Percentiles rank a stretch among this genome's conserved stretches.
These are phyloP conservation scores for Ganoderma lingzhi DNA, from an alignment of 1,284 basidiomycete genomes.

Conservation along the genomic window DNA sequence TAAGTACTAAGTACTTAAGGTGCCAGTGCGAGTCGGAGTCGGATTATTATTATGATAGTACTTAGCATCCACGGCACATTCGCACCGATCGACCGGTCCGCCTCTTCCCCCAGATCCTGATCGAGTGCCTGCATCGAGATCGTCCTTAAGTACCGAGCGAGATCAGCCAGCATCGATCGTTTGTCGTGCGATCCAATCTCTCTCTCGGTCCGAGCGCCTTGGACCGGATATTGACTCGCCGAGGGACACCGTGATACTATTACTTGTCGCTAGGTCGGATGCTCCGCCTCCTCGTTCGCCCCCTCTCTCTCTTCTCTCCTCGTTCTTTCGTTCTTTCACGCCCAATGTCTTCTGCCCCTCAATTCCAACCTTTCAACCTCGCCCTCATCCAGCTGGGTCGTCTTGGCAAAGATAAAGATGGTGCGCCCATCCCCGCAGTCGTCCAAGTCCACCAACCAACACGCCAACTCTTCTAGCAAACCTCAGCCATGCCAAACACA, in stretches of 20 bases:
- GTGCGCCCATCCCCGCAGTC: slow-evolving; percentile 23
- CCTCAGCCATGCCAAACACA: slow-evolving; percentile 80
- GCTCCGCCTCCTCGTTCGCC: slow-evolving; percentile 26
- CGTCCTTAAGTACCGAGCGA: background rate
- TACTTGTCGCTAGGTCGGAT: slow-evolving; percentile 9
- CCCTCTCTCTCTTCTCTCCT: slow-evolving; percentile 9
- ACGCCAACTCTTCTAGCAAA: slow-evolving; percentile 52
- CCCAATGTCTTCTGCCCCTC: slow-evolving; percentile 44
- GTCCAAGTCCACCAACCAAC: background rate
- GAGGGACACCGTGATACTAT: background rate
- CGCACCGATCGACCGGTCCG: slow-evolving; percentile 3
- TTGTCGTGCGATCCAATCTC: background rate
- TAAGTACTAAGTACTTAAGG: background rate
- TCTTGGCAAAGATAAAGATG: slow-evolving; percentile 71
- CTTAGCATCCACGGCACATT: background rate
- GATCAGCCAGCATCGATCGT: background rate
- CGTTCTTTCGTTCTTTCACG: slow-evolving; percentile 13
- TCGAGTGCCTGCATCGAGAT: too few species aligned
- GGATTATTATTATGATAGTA: too few species aligned
- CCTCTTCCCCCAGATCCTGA: background rate
- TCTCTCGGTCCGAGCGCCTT: too few species aligned
- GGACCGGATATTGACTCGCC: slow-evolving; percentile 9
- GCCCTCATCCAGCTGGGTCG: slow-evolving; percentile 88
- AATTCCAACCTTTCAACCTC: slow-evolving; percentile 80
- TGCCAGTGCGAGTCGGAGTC: too few species aligned